These are phyloP conservation scores for Plectosphaerella sp. DNA, from an alignment of 2,329 filamentous ascomycete species.

Conservation along the genomic window DNA sequence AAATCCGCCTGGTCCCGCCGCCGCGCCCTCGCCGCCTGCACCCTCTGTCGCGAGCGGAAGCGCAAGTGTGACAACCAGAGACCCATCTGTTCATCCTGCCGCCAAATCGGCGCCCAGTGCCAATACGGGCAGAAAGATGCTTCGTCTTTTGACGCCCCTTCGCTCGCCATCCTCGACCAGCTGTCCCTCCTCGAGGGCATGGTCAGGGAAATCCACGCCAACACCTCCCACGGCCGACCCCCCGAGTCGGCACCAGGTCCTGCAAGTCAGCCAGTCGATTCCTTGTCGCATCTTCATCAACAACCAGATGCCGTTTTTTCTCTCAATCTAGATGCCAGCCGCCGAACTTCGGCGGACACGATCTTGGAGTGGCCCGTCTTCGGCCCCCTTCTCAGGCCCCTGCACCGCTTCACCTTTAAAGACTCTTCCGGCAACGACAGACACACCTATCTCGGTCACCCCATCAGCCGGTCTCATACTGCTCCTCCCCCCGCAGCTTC, in stretches of 20 bases:
- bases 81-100: neutral
- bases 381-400: neutral
- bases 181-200: neutral
- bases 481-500: too few species aligned
- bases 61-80: slow-evolving; percentile 1
- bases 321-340: neutral
- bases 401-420: neutral
- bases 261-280: neutral
- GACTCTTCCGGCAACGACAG: neutral
- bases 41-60: slow-evolving; percentile 1
- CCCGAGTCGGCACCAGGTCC: too few species aligned
- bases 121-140: neutral
- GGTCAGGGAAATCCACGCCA: neutral
- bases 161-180: neutral
- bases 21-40: neutral
- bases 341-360: neutral
- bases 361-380: neutral
- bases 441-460: neutral
- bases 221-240: neutral
- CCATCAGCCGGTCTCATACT: neutral
- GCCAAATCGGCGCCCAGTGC: neutral
- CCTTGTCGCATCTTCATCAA: neutral
- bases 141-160: neutral
- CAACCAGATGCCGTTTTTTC: neutral
- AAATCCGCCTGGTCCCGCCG: neutral